phyloP scores from a whole-genome alignment of 495 filamentous ascomycete genomes.

The Penicillium soppii region DNA sequence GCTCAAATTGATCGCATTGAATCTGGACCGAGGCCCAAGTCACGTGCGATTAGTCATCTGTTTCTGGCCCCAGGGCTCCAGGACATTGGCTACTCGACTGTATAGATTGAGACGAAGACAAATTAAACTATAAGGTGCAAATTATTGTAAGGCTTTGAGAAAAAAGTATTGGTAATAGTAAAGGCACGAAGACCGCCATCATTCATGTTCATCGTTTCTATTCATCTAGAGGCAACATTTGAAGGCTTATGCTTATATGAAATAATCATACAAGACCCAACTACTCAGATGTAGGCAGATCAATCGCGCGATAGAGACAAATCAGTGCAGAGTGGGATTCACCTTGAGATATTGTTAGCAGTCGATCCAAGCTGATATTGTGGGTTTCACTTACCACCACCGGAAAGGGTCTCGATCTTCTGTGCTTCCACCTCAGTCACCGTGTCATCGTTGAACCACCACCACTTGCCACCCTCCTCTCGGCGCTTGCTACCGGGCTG shows the following conservation, averaged over 20 bases:
- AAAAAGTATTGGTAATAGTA: neutral
- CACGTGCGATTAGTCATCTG: conserved; percentile 13
- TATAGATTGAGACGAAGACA: no score
- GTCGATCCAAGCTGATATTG: neutral
- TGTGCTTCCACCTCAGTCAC: conserved; percentile 89
- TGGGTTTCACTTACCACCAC: conserved; percentile 65
- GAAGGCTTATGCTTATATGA: conserved; percentile 1
- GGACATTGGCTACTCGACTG: no score
- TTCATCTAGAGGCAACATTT: conserved; percentile 24
- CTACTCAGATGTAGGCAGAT: conserved; percentile 54
- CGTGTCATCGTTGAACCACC: conserved; percentile 99
- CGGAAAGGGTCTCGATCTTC: conserved; percentile 85
- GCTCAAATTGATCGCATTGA: neutral
- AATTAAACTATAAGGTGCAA: no score
- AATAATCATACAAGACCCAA: neutral
- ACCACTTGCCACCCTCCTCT: conserved; percentile 91
- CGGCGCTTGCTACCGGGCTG: conserved; percentile 64
- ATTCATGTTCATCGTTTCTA: conserved; percentile 29
- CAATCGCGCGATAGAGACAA: conserved; percentile 85
- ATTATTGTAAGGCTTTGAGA: neutral
- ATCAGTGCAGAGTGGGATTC: conserved; percentile 95
- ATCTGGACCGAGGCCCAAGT: conserved; percentile 10
- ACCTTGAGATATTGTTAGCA: conserved; percentile 43
- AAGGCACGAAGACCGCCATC: conserved; percentile 7
- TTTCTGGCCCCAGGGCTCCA: no score